Evolutionary conservation across 2,329 filamentous ascomycete genomes (phyloP).

Genomic region (Colletotrichum spinosum): DNA sequence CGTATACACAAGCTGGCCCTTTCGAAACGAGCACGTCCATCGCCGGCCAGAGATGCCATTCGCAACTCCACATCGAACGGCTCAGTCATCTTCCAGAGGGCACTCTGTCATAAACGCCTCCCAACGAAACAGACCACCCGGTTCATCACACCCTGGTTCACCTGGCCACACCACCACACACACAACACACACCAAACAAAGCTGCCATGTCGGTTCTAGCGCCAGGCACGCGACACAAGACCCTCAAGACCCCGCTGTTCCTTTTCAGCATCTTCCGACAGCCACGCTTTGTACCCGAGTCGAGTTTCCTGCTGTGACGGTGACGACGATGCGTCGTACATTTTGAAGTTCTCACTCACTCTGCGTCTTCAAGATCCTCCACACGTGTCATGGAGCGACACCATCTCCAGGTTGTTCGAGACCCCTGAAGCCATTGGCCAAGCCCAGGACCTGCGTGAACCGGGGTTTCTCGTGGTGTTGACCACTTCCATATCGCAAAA

Average conservation of each 20-base stretch:
- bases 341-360: too few relatives aligned
- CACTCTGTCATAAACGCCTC: too few relatives aligned
- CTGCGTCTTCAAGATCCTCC: not conserved
- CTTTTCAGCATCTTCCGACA: not conserved
- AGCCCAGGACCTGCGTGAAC: not conserved
- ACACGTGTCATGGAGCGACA: not conserved
- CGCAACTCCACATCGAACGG: too few relatives aligned
- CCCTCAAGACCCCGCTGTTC: not conserved
- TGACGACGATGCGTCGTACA: not conserved
- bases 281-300: not conserved
- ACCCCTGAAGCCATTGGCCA: not conserved
- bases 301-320: not conserved
- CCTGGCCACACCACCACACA: not conserved
- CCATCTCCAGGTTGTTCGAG: not conserved
- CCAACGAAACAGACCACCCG: too few relatives aligned
- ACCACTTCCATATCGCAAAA: not conserved
- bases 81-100: not conserved
- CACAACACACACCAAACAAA: not conserved
- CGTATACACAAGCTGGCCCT: not conserved
- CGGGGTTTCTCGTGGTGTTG: not conserved
- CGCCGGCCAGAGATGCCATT: too few relatives aligned
- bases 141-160: slow-evolving; percentile 2
- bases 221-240: slow-evolving; percentile 6
- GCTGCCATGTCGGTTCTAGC: slow-evolving; percentile 9
- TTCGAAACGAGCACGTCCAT: not conserved